Evolutionary conservation across 2,329 filamentous ascomycete species (phyloP).

Genomic region (Fusarium coffeatum): DNA sequence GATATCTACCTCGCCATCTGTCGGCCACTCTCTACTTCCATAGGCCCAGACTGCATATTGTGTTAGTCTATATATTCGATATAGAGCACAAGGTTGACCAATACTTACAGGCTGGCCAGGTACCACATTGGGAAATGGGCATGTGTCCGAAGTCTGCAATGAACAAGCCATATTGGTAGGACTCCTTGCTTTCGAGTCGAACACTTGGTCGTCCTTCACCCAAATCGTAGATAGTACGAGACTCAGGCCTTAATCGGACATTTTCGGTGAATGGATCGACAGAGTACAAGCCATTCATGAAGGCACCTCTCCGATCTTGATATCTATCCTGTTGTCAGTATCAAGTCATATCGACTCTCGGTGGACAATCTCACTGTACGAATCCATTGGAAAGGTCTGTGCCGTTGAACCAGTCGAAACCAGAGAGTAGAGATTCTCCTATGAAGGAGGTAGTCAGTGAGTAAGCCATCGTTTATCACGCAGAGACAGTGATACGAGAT

Average conservation of each 20-base stretch:
- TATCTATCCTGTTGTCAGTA: constrained; percentile 52
- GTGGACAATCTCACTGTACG: constrained; percentile 66
- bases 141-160: constrained; percentile 80
- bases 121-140: constrained; percentile 76
- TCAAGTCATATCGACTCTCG: constrained; percentile 12
- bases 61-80: constrained; percentile 13
- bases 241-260: constrained; percentile 61
- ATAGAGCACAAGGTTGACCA: not conserved
- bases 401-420: constrained; percentile 63
- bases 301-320: constrained; percentile 56
- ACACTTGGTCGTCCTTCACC: constrained; percentile 67
- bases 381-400: constrained; percentile 74
- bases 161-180: constrained; percentile 74
- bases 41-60: constrained; percentile 62
- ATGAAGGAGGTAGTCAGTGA: constrained; percentile 57
- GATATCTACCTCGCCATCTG: constrained; percentile 74
- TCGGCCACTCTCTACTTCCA: constrained; percentile 66
- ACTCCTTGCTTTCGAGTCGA: constrained; percentile 72
- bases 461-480: constrained; percentile 52
- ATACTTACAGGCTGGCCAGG: constrained; percentile 76
- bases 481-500: constrained; percentile 14
- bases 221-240: constrained; percentile 51
- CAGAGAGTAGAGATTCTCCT: constrained; percentile 57
- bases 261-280: constrained; percentile 55
- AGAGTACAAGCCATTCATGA: constrained; percentile 55